Evolutionary conservation across 768 basidiomycete genomes (phyloP).

Genomic region (Kwoniella shandongensis): DNA sequence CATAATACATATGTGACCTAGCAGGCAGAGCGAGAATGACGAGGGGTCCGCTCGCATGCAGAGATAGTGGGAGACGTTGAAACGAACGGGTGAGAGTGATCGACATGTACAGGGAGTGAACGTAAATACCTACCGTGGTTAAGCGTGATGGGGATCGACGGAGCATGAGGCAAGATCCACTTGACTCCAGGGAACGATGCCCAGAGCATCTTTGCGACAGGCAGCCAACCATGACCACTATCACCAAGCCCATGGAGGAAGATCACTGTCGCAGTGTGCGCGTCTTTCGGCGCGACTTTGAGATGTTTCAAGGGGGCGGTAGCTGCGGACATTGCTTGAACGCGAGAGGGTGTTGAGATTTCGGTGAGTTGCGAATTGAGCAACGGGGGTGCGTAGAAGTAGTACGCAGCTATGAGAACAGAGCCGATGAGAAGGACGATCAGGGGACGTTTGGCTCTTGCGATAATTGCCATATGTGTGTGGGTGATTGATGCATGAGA

Average conservation of each 20-base stretch:
- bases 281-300: slow-evolving; percentile 43
- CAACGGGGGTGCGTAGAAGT: too few species aligned
- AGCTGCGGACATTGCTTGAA: slow-evolving; percentile 4
- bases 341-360: slow-evolving; percentile 2
- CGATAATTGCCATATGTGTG: too few species aligned
- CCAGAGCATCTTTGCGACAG: slow-evolving; percentile 70
- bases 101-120: slow-evolving; percentile 53
- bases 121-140: slow-evolving; percentile 76
- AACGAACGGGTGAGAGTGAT: too few species aligned
- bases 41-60: too few species aligned
- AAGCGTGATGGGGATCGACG: slow-evolving; percentile 65
- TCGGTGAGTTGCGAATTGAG: neutral
- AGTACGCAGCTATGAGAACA: too few species aligned
- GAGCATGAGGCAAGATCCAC: slow-evolving; percentile 86
- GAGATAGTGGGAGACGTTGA: too few species aligned
- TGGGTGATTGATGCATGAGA: too few species aligned
- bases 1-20: neutral
- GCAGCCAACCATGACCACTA: slow-evolving; percentile 69
- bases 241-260: slow-evolving; percentile 73
- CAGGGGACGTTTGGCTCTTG: too few species aligned
- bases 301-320: slow-evolving; percentile 39
- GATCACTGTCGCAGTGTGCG: slow-evolving; percentile 81
- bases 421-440: too few species aligned
- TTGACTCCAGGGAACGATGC: slow-evolving; percentile 70
- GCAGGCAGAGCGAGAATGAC: too few species aligned